phyloP scores from a whole-genome alignment of 169 alveolate genomes.

The Plasmodium vivax region DNA sequence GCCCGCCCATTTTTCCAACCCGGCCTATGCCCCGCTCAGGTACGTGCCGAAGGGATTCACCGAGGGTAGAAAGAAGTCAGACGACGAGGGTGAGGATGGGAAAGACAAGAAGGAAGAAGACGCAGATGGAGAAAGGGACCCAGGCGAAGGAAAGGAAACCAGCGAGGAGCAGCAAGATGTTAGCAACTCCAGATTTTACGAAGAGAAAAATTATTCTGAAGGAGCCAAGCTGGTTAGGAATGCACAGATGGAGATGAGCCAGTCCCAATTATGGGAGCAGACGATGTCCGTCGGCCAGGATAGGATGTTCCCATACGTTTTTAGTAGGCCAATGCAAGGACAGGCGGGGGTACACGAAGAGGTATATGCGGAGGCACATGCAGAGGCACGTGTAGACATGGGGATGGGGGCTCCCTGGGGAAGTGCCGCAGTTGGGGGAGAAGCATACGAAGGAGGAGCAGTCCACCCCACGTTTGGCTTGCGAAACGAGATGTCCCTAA shows the following conservation, averaged over 20 bases:
- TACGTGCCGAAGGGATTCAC: conserved; percentile 78
- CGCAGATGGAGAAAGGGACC: not conserved
- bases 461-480: conserved; percentile 29
- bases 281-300: conserved; percentile 4
- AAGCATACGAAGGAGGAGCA: conserved; percentile 33
- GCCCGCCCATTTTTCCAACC: not conserved
- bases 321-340: conserved; percentile 76
- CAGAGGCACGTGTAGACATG: too few species aligned
- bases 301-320: conserved; percentile 11
- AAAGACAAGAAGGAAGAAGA: not conserved
- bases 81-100: not conserved
- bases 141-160: not conserved
- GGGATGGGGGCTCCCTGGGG: not conserved
- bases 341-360: not conserved
- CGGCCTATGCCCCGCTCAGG: conserved; percentile 43
- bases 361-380: not conserved
- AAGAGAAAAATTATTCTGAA: not conserved
- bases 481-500: not conserved
- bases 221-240: conserved; percentile 33
- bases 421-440: conserved; percentile 25
- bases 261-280: not conserved
- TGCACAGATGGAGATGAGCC: not conserved
- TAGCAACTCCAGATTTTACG: not conserved
- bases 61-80: not conserved
- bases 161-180: not conserved